Evolutionary conservation across 148 eudicot genomes (phyloP).

Genomic region (Amaranthus cruentus): DNA sequence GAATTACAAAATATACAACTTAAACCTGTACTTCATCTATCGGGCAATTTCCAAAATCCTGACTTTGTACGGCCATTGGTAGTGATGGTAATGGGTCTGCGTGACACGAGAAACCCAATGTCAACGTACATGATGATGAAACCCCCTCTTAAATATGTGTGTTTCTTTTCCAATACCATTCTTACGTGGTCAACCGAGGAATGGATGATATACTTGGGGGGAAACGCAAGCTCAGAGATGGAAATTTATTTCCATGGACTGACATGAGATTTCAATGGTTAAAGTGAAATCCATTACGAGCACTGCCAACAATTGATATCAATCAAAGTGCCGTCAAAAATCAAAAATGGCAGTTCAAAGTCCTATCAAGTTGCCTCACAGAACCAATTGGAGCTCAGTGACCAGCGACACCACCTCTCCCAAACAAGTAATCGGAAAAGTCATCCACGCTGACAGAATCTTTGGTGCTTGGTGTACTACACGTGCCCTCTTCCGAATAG

Average conservation of each 20-base stretch:
- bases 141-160: too few species aligned
- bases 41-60: too few species aligned
- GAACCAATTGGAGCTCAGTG: background rate
- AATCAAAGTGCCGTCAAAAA: background rate
- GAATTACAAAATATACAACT: background rate
- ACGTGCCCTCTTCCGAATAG: conserved; percentile 33
- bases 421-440: conserved; percentile 28
- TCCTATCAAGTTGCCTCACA: background rate
- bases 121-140: too few species aligned
- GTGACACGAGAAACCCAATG: too few species aligned
- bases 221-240: too few species aligned
- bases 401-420: conserved; percentile 9
- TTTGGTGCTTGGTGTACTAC: conserved; percentile 35
- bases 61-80: too few species aligned
- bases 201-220: too few species aligned
- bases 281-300: too few species aligned
- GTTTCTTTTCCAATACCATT: background rate
- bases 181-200: too few species aligned
- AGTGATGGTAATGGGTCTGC: too few species aligned
- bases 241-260: too few species aligned
- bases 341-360: conserved; percentile 2
- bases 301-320: background rate
- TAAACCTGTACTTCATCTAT: background rate
- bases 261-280: too few species aligned
- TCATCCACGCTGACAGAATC: conserved; percentile 29